These are phyloP conservation scores for Myxozyma geophila DNA, from an alignment of 805 yeast genomes.

Conservation along the genomic window DNA sequence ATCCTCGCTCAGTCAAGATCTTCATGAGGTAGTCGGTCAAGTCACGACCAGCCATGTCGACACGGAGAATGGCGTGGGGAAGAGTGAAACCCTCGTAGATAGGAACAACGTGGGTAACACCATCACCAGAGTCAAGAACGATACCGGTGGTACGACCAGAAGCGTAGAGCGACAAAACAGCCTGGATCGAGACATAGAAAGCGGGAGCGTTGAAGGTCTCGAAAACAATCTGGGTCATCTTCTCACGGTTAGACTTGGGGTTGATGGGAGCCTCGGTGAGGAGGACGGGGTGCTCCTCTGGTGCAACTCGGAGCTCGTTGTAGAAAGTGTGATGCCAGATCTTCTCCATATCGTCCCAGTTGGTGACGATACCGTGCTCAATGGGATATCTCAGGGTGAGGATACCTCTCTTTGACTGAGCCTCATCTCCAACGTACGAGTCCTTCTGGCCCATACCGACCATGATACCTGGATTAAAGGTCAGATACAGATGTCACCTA, in stretches of 20 bases:
- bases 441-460: conserved; percentile 99
- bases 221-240: conserved; percentile 99
- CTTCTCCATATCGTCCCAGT: conserved; percentile 99
- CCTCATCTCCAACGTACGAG: conserved; percentile 99
- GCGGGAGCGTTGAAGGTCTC: conserved; percentile 99
- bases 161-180: conserved; percentile 95
- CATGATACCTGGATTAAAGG: conserved; percentile 34
- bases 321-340: conserved; percentile 99
- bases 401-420: conserved; percentile 99
- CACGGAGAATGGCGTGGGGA: conserved; percentile 98
- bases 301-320: conserved; percentile 99
- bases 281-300: conserved; percentile 99
- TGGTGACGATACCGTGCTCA: conserved; percentile 99
- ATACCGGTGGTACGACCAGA: conserved; percentile 99
- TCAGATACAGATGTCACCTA: background rate
- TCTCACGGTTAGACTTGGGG: conserved; percentile 99
- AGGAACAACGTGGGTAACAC: conserved; percentile 99
- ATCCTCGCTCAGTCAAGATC: conserved; percentile 98
- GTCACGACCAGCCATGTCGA: conserved; percentile 99
- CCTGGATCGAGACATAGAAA: conserved; percentile 98
- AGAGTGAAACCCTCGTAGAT: conserved; percentile 99
- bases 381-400: conserved; percentile 98
- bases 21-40: conserved; percentile 98
- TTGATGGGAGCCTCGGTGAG: conserved; percentile 99
- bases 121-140: conserved; percentile 99